These are phyloP conservation scores for Fusarium sp. DNA, from an alignment of 2,329 filamentous ascomycete species.

Conservation along the genomic window DNA sequence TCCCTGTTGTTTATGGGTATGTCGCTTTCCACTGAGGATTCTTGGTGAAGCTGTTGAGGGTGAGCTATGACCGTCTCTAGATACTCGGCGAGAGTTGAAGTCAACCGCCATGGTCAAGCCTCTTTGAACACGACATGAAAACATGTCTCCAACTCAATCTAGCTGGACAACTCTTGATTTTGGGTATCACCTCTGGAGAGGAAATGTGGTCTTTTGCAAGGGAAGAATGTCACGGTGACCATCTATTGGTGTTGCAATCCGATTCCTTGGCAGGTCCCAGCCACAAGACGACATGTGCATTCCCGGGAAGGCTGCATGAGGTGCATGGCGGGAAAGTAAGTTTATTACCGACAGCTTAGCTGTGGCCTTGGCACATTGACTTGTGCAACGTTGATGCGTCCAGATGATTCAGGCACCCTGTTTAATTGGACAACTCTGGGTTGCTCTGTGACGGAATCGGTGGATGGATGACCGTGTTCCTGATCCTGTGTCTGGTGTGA, in stretches of 20 bases:
- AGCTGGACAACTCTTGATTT: accelerated
- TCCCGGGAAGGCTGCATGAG: background rate
- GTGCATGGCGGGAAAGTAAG: background rate
- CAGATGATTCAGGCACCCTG: background rate
- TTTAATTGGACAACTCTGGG: background rate
- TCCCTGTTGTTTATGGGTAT: background rate
- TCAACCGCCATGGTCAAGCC: background rate
- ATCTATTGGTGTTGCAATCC: background rate
- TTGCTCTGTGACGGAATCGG: no score
- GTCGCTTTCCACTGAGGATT: background rate
- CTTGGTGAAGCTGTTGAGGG: background rate
- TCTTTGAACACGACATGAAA: background rate
- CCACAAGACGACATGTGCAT: background rate
- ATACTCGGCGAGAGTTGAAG: background rate
- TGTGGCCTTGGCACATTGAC: background rate
- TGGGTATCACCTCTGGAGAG: accelerated
- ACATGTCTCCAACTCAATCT: background rate
- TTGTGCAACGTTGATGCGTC: background rate
- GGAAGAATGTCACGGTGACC: background rate
- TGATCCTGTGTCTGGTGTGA: background rate
- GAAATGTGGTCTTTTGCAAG: background rate
- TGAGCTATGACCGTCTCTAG: background rate
- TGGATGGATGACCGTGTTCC: background rate
- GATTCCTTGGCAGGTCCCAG: background rate
- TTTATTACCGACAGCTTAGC: background rate